Base-by-base conservation (phyloP, 2,329 filamentous ascomycete species). In the Chaetomium globosum region DNA sequence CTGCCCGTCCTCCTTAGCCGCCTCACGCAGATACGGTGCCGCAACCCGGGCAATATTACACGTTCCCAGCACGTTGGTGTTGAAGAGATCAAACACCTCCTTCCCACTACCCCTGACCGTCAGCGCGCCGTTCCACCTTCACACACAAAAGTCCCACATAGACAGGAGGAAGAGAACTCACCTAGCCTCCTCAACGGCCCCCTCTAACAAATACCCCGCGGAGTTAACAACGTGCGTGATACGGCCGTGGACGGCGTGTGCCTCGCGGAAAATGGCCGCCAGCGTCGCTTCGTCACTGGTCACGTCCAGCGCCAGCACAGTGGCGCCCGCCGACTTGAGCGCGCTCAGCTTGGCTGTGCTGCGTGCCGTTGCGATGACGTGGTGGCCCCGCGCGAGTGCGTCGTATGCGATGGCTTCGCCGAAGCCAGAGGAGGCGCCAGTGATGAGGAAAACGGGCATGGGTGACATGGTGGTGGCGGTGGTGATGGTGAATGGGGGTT, bases 31-130 rank as follows among this genome's bases (percentile, higher is more conserved):
- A 4, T 81, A 75, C 0, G 82, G 81, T 0, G 83, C 69, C 4
- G 83, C 79, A 0, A 82, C 81, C 6, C 80, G 79, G 31, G 80
- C 77, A 0, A 83, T 77, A 63, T 81, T 83, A 59, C 84, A 72
- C 8, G 77, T 73, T 2, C 83, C 84, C 67, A 85, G 82, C 33
- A 86, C 81, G 63, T 87, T 86, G 36, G 82, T 83, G 70, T 82
- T 78, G 72, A 83, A 84, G 12, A 73, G 68, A 2, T 75, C 71
- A 12, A 73, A 74, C 28, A 78, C 70, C 66, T 81, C 79, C 43
- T 78, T 69, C 30, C 70, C 65, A 39, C 70, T 73, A 6, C 33
- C 12, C n/a, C 21, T 10, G 1, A 10, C 64, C 23, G 30, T 63
- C 28, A 62, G 28, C n/a, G n/a, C n/a, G n/a, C n/a, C n/a, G n/a